Base-by-base conservation (phyloP, 2,329 filamentous ascomycete species). In the Dactylella cylindrospora region DNA sequence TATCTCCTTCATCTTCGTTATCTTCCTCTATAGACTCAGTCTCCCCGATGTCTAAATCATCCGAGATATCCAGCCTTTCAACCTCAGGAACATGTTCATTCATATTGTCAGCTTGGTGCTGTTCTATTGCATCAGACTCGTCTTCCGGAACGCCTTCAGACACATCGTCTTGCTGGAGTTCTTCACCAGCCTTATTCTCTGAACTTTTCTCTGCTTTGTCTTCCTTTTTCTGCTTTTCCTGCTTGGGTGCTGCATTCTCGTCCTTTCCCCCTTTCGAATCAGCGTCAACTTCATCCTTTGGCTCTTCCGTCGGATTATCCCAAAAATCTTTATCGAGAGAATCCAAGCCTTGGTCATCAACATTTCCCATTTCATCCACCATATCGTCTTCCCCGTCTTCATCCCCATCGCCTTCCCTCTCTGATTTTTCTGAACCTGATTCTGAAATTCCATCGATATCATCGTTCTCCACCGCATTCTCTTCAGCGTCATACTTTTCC, bases 241-340 rank as follows among this genome's bases (percentile, higher is more conserved):
- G 71, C n/a, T 74, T 69, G 28, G 73, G 70, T 8, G 49, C 54
- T 17, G 43, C 57, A 45, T 46, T 44, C 29, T 71, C 70, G 2
- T 75, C 70, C 15, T 53, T 35, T 9, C 54, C 50, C 13, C 57
- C 57, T 20, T 64, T 49, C 5, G 40, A 39, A 31, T 73, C 74
- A 25, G 79, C 76, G 22, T 80, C 76, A 5, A 78, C 77, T 3
- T 74, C 74, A 31, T 81, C 76, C 62, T 77, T 74, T 4, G 72
- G 71, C 20, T 72, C 69, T 23, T 70, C 67, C 1, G 15, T 49
- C 5, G 57, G 57, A 38, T 90, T 90, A 73, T 98, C 90, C 93
- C 93, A 98, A 81, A 97, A 90, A 77, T 97, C 98, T 75, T 98
- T 94, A 71, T 98, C 94, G 1, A 97, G 86, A 15, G 91, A 88